These are phyloP conservation scores for Penicillium sp. DNA, from an alignment of 2,329 filamentous ascomycete genomes.

Conservation along the genomic window DNA sequence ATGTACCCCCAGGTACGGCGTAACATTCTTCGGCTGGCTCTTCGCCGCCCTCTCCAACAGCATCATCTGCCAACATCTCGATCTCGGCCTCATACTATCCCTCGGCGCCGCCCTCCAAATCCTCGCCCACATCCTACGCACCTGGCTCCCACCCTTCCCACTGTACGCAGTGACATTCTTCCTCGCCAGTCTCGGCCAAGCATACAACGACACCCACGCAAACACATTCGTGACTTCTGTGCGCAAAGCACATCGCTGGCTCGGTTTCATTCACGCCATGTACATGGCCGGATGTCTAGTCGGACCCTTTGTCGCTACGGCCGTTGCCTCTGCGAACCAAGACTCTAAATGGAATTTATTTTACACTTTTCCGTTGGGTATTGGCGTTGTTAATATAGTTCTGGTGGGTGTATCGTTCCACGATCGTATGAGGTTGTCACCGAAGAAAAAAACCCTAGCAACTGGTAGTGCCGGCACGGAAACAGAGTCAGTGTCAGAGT, in stretches of 20 bases:
- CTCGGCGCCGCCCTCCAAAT: slow-evolving; percentile 63
- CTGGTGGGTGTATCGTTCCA: background rate
- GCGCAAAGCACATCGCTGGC: background rate
- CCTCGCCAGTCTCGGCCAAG: slow-evolving; percentile 64
- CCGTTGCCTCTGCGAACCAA: background rate
- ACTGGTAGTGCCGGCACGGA: background rate
- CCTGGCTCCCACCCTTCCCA: slow-evolving; percentile 63
- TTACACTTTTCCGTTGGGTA: background rate
- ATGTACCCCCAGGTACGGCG: slow-evolving; percentile 54
- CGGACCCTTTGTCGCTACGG: background rate
- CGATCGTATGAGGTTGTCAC: background rate
- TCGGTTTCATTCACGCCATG: background rate
- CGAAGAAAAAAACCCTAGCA: background rate
- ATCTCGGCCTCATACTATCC: slow-evolving; percentile 62
- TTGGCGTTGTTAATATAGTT: background rate
- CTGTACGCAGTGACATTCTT: slow-evolving; percentile 65
- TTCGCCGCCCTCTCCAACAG: slow-evolving; percentile 62
- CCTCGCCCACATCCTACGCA: slow-evolving; percentile 55
- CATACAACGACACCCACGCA: slow-evolving; percentile 62
- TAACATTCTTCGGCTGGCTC: slow-evolving; percentile 66
- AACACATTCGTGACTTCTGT: background rate
- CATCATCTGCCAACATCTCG: slow-evolving; percentile 56
- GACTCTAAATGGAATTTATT: background rate
- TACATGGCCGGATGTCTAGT: background rate
- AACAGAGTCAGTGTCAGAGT: background rate